Evolutionary conservation across 768 basidiomycete genomes (phyloP).

Genomic region (Boletus insuetus): DNA sequence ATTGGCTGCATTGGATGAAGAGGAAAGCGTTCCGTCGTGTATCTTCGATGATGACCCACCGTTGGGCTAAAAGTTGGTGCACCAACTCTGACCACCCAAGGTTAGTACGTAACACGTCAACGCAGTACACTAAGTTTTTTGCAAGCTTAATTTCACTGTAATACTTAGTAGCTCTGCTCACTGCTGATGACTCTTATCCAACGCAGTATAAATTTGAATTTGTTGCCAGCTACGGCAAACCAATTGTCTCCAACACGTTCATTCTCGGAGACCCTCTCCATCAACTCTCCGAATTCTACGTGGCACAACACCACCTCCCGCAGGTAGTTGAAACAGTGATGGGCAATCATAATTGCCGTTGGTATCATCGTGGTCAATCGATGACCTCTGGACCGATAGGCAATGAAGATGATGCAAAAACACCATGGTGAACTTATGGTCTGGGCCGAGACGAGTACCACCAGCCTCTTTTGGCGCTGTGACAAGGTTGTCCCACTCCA

Average conservation of each 20-base stretch:
- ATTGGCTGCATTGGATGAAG: too few species aligned
- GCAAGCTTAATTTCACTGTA: too few species aligned
- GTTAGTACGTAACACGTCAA: too few species aligned
- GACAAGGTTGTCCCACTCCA: constrained; percentile 12
- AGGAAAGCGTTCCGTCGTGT: too few species aligned
- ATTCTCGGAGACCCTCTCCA: constrained; percentile 6
- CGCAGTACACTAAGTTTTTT: too few species aligned
- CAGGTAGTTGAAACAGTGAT: constrained; percentile 14
- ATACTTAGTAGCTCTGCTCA: constrained; percentile 2
- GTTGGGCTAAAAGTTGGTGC: too few species aligned
- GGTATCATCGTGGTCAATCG: constrained; percentile 4
- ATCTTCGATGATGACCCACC: too few species aligned
- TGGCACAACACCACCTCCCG: constrained; percentile 11
- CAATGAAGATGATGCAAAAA: constrained; percentile 16
- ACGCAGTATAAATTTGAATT: background rate
- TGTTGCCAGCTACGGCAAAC: constrained; percentile 7
- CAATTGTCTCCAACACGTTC: constrained; percentile 9
- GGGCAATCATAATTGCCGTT: constrained; percentile 5
- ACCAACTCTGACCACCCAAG: too few species aligned
- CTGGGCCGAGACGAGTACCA: constrained; percentile 12
- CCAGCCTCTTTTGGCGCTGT: constrained; percentile 4
- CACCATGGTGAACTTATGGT: constrained; percentile 7
- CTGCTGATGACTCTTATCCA: constrained; percentile 3
- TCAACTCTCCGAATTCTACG: constrained; percentile 14
- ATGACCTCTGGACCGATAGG: constrained; percentile 9